Percentiles rank a stretch among this genome's conserved stretches.
phyloP scores from a whole-genome alignment of 2,329 filamentous ascomycete species.

The Gnomoniopsis smithogilvyi region DNA sequence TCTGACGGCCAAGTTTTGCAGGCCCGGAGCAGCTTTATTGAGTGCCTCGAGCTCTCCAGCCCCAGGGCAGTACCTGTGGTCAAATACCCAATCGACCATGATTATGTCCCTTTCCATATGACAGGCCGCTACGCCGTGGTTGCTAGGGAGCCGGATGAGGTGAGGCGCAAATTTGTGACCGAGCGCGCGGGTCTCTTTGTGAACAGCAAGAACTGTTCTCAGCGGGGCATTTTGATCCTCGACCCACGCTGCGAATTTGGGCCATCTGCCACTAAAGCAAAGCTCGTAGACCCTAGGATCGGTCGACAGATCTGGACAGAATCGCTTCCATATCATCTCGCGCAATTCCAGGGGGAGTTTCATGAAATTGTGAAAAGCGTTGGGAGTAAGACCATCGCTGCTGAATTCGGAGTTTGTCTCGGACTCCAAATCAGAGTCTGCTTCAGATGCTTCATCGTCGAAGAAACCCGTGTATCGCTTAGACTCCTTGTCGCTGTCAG shows the following conservation, averaged over 20 bases:
- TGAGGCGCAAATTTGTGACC: conserved; percentile 31
- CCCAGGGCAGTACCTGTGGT: neutral
- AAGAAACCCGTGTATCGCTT: neutral
- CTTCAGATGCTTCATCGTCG: conserved; percentile 16
- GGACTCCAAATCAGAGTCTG: neutral
- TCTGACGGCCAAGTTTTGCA: neutral
- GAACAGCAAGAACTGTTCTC: conserved; percentile 30
- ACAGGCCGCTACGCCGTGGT: conserved; percentile 27
- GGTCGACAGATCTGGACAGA: conserved; percentile 28
- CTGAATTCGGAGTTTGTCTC: neutral
- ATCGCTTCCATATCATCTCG: conserved; percentile 30
- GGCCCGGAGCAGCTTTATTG: neutral
- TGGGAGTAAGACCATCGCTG: neutral
- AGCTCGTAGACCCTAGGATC: conserved; percentile 28
- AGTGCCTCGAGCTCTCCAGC: neutral
- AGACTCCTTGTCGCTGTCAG: neutral
- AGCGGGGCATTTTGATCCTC: conserved; percentile 26
- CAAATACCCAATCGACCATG: conserved; percentile 20
- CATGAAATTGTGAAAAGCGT: conserved; percentile 25
- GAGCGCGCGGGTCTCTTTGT: conserved; percentile 33
- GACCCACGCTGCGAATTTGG: conserved; percentile 18
- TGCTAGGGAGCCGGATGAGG: conserved; percentile 26
- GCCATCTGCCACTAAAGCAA: conserved; percentile 11
- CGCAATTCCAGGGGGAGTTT: conserved; percentile 32
- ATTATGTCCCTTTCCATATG: conserved; percentile 31